Conservation (phyloP, 441 rosid species). For the Populus hybrid region DNA sequence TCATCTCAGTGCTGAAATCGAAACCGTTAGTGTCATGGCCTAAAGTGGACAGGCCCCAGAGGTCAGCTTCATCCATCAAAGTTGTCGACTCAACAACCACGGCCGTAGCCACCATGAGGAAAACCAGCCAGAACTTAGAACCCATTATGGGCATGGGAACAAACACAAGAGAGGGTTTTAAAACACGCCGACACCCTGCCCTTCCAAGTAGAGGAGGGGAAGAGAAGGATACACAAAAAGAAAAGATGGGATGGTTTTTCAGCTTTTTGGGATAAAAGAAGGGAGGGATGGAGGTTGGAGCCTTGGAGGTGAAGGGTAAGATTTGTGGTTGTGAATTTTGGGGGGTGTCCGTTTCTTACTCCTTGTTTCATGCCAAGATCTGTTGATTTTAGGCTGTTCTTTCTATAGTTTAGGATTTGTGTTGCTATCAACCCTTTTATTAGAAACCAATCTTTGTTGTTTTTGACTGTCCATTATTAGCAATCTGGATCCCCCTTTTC, state of each 20-base stretch:
- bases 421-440: background rate
- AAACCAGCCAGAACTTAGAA: constrained; percentile 35
- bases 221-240: background rate
- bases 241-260: background rate
- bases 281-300: background rate
- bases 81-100: constrained; percentile 26
- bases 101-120: constrained; percentile 41
- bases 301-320: background rate
- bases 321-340: background rate
- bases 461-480: background rate
- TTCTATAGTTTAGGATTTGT: background rate
- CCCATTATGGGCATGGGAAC: constrained; percentile 30
- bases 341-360: background rate
- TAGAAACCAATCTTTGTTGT: background rate
- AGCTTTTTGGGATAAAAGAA: background rate
- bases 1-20: constrained; percentile 19
- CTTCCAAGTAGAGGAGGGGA: background rate
- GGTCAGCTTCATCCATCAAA: background rate
- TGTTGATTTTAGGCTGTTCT: background rate
- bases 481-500: background rate
- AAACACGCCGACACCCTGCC: background rate
- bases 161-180: background rate
- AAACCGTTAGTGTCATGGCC: constrained; percentile 20
- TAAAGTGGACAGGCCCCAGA: constrained; percentile 18
- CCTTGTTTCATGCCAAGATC: background rate